Evolutionary conservation across 1,284 basidiomycete genomes (phyloP).

Genomic region (Apiotrichum brassicae): DNA sequence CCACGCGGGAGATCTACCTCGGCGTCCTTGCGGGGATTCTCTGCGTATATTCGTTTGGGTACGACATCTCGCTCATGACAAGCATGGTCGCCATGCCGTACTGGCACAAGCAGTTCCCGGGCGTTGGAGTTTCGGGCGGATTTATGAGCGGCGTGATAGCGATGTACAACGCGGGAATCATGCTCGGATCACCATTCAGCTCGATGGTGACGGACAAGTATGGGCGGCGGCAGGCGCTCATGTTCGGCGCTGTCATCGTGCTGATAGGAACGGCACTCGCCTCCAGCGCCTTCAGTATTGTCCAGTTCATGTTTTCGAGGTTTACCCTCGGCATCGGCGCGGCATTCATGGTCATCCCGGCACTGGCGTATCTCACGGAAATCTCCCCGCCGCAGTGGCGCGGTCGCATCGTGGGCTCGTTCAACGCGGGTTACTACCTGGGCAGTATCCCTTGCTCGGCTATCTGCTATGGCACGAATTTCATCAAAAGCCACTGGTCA

Average conservation of each 20-base stretch:
- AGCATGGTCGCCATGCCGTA: not conserved
- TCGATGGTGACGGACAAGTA: constrained; percentile 43
- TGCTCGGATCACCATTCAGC: constrained; percentile 2
- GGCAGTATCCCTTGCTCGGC: constrained; percentile 21
- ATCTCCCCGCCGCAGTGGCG: constrained; percentile 60
- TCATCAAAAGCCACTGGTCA: constrained; percentile 19
- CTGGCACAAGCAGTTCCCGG: not conserved
- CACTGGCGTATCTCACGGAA: constrained; percentile 51
- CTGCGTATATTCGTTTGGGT: not conserved
- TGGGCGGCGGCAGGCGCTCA: constrained; percentile 55
- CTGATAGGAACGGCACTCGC: constrained; percentile 45
- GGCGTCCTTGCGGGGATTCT: too few species aligned
- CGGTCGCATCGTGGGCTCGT: constrained; percentile 52
- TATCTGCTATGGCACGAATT: constrained; percentile 10
- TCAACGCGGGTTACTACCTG: constrained; percentile 31
- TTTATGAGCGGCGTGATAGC: not conserved
- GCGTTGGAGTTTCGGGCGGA: not conserved
- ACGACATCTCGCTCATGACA: constrained; percentile 3
- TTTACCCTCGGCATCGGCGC: constrained; percentile 53
- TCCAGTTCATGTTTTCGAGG: constrained; percentile 48
- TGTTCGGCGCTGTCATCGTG: constrained; percentile 47
- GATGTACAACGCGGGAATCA: not conserved
- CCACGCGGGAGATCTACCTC: too few species aligned
- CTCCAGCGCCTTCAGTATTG: constrained; percentile 18
- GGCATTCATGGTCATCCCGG: constrained; percentile 49